Evolutionary conservation across 192 early-diverging fungal genomes (phyloP).

Genomic region (Backusella westeae): DNA sequence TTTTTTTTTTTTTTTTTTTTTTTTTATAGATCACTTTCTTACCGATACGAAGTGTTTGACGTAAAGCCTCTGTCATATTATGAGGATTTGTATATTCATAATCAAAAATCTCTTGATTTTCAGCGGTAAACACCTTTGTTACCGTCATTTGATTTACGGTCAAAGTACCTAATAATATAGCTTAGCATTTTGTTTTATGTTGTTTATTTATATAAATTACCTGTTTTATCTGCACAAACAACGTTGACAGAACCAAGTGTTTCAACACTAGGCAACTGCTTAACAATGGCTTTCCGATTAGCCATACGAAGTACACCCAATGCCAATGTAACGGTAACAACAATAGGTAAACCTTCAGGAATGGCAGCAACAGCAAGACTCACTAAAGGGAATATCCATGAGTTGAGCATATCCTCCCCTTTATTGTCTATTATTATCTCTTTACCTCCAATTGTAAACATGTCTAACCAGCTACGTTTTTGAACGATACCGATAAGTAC

Average conservation of each 20-base stretch:
- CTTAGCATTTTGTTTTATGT: not conserved
- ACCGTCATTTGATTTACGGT: conserved; percentile 97
- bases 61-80: conserved; percentile 35
- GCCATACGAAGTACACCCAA: conserved; percentile 93
- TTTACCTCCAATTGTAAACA: conserved; percentile 89
- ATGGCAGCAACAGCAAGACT: conserved; percentile 97
- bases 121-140: conserved; percentile 72
- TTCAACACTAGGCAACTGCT: conserved; percentile 94
- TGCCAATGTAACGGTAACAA: conserved; percentile 95
- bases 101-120: conserved; percentile 48
- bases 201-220: conserved; percentile 4
- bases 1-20: conserved; percentile 16
- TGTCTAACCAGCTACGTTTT: conserved; percentile 87
- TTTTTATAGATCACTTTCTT: conserved; percentile 3
- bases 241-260: conserved; percentile 92
- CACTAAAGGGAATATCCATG: conserved; percentile 29
- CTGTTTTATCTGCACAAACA: conserved; percentile 97
- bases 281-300: conserved; percentile 87
- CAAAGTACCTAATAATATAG: conserved; percentile 61
- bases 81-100: conserved; percentile 43
- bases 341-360: conserved; percentile 95
- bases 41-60: conserved; percentile 54
- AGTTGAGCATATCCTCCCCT: too few relatives aligned
- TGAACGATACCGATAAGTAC: conserved; percentile 85
- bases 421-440: too few relatives aligned